Evolutionary conservation across 768 basidiomycete genomes (phyloP), one percentile per base, ranked within the genome.

Genomic region (Hericium erinaceus): DNA sequence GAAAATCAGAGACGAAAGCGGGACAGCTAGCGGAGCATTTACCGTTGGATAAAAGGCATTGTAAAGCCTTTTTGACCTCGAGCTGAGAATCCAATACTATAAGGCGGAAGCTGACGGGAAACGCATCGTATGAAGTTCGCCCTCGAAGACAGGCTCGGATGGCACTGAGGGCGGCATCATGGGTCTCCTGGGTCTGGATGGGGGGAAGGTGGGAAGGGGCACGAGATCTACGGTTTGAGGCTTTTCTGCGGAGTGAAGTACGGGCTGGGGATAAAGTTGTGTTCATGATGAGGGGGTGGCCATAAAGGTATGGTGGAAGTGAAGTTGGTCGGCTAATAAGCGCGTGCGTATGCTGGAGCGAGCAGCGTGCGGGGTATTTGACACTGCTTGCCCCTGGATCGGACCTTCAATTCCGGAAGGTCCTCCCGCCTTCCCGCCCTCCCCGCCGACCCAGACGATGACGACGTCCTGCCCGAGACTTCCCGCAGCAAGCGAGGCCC

Each of bases 71-170:
- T 75, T 95, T 95, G 55, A 98, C 95, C 67, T 89, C 93, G 65
- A 99, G 81, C 70, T 92, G 89, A 49, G 89, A 94, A 72, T 99
- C 97, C 57, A 99, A 82, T 24, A 98, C 94, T 69, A 99, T 98
- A 66, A 98, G 80, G 65, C 95, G 80, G 74, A 95, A 99, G 72
- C 85, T 89, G 74, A 98, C 92, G 24, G 97, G 97, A 66, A 99
- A 95, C 37, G 95, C 93, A 72, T 98, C 95, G 74, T 98, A 99
- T 63, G 86, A 85, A 16, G 85, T 89, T 66, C 91, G 83, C 58
- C 86, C 81, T 65, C 83, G 88, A 74, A 98, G 84, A 72, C 93
- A 91, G 54, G 72, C 72, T 54, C 95, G 80, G 66, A 99, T 93
- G 56, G 80, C 73, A 57, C 74, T 68, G 58, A 92, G 70, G 24